Base-by-base conservation (phyloP, 805 yeast species). In the Ogataea kodamae region DNA sequence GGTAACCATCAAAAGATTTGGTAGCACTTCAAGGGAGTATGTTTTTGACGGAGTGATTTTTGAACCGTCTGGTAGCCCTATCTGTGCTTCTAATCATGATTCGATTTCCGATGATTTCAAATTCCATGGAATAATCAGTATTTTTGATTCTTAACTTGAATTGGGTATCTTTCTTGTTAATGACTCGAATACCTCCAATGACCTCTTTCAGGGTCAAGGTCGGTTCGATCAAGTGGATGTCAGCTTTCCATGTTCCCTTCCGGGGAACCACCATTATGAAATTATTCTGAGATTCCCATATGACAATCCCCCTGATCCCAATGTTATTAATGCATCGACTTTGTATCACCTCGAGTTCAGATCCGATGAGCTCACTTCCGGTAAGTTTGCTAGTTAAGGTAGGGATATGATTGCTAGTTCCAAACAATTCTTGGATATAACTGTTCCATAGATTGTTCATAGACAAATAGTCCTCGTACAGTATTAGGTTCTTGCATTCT, bases 31-130 rank as follows among this genome's bases (percentile, higher is more conserved):
- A 34, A 9, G 21, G n/a, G 11, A 24, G 10, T n/a, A 57, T 47
- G 28, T 59, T 62, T 21, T 42, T 49, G 4, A 84, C 86, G 19
- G 74, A 72, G 46, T 81, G 92, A 38, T 78, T 74, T 61, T 89
- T 89, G 67, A 87, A 87, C 63, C 89, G 87, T 49, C 83, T 75
- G 15, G 81, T 84, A 0, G 95, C 77, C 38, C 97, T 68, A 48
- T 89, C 97, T 7, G 76, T 75, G 25, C 89, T 69, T 54, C 94
- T 70, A 40, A 79, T 73, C 40, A 78, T 76, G 46, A 89, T 72
- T 39, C 97, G 65, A 25, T 87, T 81, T 1, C 97, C 97, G 7
- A 88, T 59, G 6, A 86, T 70, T 9, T 80, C 71, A 53, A 85
- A 83, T 12, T 70, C 72, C 10, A 78, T 45, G 14, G 62, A 59